Conservation (phyloP, 2,329 filamentous ascomycete species). For the Pyrenochaeta sp. region DNA sequence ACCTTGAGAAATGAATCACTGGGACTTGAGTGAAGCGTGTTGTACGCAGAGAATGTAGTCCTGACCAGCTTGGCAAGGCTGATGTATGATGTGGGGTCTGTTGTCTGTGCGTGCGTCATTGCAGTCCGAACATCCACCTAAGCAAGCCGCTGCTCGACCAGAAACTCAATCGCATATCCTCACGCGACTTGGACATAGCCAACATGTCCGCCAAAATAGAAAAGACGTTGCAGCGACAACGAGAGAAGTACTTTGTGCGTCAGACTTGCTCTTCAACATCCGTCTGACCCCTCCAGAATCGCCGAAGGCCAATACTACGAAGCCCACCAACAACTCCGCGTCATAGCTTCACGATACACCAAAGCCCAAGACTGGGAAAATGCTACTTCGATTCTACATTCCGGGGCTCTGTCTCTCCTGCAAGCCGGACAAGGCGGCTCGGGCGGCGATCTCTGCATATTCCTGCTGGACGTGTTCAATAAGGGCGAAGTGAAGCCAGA, state of each 20-base stretch:
- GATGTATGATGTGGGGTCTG: background rate
- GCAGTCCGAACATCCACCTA: background rate
- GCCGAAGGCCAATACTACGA: conserved; percentile 94
- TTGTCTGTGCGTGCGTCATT: conserved; percentile 1
- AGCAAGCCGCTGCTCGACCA: background rate
- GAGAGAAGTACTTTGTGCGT: conserved; percentile 67
- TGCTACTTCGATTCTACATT: conserved; percentile 85
- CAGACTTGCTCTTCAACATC: background rate
- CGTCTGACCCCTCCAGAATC: conserved; percentile 66
- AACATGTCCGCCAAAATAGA: conserved; percentile 64
- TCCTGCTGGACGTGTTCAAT: conserved; percentile 89
- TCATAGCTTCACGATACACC: conserved; percentile 91
- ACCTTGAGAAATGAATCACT: background rate
- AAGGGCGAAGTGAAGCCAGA: conserved; percentile 84
- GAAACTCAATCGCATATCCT: background rate
- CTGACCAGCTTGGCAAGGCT: too few species aligned
- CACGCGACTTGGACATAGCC: background rate
- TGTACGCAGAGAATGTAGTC: background rate
- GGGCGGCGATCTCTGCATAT: conserved; percentile 86
- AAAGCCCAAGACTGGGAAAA: conserved; percentile 85
- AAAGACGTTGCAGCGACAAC: conserved; percentile 76
- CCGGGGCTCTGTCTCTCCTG: conserved; percentile 83
- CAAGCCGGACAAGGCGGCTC: conserved; percentile 93
- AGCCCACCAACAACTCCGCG: conserved; percentile 96
- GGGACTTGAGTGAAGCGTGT: background rate